Evolutionary conservation across 2,329 filamentous ascomycete genomes (phyloP).

Genomic region (Nakataea oryzae): DNA sequence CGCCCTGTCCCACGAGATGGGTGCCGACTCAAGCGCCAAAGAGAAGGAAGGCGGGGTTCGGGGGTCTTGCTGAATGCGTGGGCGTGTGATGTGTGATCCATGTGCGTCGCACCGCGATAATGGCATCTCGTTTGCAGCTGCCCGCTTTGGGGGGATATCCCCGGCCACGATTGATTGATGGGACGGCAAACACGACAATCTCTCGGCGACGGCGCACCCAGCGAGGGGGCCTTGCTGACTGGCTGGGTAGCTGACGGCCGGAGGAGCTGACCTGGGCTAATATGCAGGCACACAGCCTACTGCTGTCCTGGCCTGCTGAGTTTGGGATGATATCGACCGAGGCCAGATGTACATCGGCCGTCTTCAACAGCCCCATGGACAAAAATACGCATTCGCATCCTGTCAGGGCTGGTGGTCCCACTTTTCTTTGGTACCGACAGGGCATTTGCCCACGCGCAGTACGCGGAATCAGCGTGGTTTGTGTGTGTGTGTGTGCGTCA

Average conservation of each 20-base stretch:
- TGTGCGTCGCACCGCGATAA: not conserved
- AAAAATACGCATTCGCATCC: not conserved
- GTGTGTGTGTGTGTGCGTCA: too few relatives aligned
- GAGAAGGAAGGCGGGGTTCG: not conserved
- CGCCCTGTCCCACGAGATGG: not conserved
- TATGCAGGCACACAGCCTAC: not conserved
- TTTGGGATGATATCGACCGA: not conserved
- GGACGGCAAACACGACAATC: not conserved
- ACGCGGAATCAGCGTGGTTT: too few relatives aligned
- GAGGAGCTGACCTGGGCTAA: not conserved
- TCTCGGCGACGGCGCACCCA: not conserved
- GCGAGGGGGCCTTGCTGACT: not conserved
- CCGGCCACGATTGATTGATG: not conserved
- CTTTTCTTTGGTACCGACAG: not conserved
- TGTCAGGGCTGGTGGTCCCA: not conserved
- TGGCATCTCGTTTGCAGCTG: not conserved
- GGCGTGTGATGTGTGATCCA: not conserved
- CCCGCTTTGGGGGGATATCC: not conserved
- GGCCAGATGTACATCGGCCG: not conserved
- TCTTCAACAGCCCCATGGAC: not conserved
- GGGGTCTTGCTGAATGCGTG: not conserved
- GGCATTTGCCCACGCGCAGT: too few relatives aligned
- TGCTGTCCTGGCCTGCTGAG: not conserved
- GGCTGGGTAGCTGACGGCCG: not conserved
- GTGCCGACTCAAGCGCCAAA: not conserved